These are phyloP conservation scores for Mycena metata DNA, from an alignment of 768 basidiomycete genomes.

Conservation along the genomic window DNA sequence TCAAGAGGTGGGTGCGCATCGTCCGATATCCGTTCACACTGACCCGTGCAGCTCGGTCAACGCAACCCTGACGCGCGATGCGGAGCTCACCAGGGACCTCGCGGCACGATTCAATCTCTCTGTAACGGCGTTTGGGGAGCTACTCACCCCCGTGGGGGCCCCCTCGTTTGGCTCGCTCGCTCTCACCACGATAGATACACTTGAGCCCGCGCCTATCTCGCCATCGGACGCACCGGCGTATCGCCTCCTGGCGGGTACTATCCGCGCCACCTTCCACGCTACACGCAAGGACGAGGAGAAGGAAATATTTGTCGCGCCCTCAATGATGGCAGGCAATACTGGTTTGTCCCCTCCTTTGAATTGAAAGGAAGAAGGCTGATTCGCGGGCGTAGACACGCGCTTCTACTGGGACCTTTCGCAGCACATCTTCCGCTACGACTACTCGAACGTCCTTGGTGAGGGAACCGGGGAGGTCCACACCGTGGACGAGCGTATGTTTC, in stretches of 20 bases:
- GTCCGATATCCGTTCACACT: neutral
- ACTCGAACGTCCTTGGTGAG: constrained; percentile 42
- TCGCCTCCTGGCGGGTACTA: constrained; percentile 55
- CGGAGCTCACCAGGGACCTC: constrained; percentile 46
- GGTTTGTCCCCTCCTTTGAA: constrained; percentile 35
- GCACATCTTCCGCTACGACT: constrained; percentile 64
- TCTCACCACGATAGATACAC: constrained; percentile 52
- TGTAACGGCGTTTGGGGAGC: constrained; percentile 54
- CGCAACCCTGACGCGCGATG: constrained; percentile 47
- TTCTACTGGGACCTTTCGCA: constrained; percentile 50
- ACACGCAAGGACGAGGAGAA: constrained; percentile 37
- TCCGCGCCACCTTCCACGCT: constrained; percentile 51
- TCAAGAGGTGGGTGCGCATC: constrained; percentile 49
- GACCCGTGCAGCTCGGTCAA: constrained; percentile 47
- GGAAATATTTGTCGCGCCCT: constrained; percentile 43
- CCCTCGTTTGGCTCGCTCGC: constrained; percentile 46
- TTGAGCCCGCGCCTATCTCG: constrained; percentile 65
- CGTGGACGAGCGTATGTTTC: constrained; percentile 61
- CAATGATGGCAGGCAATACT: constrained; percentile 53
- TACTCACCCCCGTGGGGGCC: constrained; percentile 36
- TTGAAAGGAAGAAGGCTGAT: neutral
- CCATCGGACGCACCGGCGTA: constrained; percentile 44
- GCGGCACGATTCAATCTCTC: constrained; percentile 55
- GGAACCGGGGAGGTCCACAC: constrained; percentile 55
- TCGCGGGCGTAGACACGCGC: constrained; percentile 47